These are phyloP conservation scores for Calocera viscosa DNA, from an alignment of 768 basidiomycete species.

Conservation along the genomic window DNA sequence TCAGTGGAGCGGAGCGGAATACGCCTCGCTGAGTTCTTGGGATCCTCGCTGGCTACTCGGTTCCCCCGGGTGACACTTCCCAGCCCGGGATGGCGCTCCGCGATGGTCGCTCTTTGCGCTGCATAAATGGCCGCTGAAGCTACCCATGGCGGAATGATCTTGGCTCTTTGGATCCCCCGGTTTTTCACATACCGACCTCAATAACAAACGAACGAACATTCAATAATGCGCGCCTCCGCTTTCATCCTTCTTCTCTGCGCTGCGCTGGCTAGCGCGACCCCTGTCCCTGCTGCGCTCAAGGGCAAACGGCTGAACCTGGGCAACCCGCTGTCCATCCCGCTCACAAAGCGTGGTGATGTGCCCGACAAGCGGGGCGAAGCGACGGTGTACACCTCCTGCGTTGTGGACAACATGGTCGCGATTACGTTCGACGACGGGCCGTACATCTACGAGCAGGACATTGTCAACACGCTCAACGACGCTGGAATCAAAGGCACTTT, in stretches of 20 bases:
- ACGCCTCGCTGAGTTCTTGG: neutral
- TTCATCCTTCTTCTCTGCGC: neutral
- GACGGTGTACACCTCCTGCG: neutral
- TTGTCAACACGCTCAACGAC: slow-evolving; percentile 14
- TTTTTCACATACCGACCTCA: neutral
- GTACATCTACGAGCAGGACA: slow-evolving; percentile 17
- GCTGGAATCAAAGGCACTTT: slow-evolving; percentile 33
- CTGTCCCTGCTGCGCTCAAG: neutral
- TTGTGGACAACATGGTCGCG: slow-evolving; percentile 14
- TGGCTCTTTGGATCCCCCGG: neutral
- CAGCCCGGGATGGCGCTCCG: neutral
- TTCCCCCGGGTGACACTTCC: neutral
- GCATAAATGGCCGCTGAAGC: no score
- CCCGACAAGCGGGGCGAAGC: neutral
- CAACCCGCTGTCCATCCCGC: neutral
- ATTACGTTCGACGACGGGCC: slow-evolving; percentile 23
- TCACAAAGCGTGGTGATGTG: neutral
- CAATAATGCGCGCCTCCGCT: neutral
- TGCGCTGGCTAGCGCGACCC: neutral
- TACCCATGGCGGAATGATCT: neutral
- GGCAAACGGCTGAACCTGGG: neutral
- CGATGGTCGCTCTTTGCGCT: neutral
- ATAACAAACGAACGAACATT: neutral
- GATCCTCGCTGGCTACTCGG: neutral
- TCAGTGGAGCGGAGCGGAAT: neutral